Evolutionary conservation across 1,284 basidiomycete species (phyloP).

Genomic region (Malassezia equina): DNA sequence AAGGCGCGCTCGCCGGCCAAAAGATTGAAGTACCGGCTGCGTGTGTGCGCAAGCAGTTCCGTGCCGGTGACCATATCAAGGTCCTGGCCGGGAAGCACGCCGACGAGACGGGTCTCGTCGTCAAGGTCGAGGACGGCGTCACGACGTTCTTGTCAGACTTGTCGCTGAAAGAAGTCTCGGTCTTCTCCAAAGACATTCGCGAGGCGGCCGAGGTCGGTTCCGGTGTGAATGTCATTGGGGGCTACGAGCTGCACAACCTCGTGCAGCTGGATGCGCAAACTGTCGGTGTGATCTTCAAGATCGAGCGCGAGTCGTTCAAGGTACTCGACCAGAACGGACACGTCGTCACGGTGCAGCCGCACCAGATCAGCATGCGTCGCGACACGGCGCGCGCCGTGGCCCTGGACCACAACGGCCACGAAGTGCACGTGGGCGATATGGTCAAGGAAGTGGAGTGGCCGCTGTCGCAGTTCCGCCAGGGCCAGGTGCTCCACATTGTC

Average conservation of each 20-base stretch:
- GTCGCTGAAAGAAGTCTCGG: slow-evolving; percentile 88
- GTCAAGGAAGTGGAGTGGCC: slow-evolving; percentile 88
- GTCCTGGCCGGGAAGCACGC: slow-evolving; percentile 89
- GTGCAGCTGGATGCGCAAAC: slow-evolving; percentile 90
- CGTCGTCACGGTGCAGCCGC: slow-evolving; percentile 76
- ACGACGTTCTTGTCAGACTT: slow-evolving; percentile 97
- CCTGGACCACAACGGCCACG: slow-evolving; percentile 74
- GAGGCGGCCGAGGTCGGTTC: slow-evolving; percentile 92
- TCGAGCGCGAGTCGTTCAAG: slow-evolving; percentile 86
- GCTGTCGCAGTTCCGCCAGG: slow-evolving; percentile 64
- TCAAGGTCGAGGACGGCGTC: slow-evolving; percentile 68
- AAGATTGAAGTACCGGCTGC: slow-evolving; percentile 72
- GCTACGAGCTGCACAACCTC: slow-evolving; percentile 90
- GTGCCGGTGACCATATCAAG: slow-evolving; percentile 95
- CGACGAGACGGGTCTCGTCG: slow-evolving; percentile 90
- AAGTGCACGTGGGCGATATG: slow-evolving; percentile 68
- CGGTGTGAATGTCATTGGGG: slow-evolving; percentile 74
- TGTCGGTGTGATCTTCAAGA: slow-evolving; percentile 93
- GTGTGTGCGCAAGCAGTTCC: slow-evolving; percentile 87
- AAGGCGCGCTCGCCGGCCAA: slow-evolving; percentile 71
- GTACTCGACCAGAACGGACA: slow-evolving; percentile 83
- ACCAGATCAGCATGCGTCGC: slow-evolving; percentile 77
- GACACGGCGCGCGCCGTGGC: slow-evolving; percentile 77
- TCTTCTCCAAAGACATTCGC: slow-evolving; percentile 92
- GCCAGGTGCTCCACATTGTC: slow-evolving; percentile 84